These are phyloP conservation scores for Boletus huronensis DNA, from an alignment of 768 basidiomycete species.

Conservation along the genomic window DNA sequence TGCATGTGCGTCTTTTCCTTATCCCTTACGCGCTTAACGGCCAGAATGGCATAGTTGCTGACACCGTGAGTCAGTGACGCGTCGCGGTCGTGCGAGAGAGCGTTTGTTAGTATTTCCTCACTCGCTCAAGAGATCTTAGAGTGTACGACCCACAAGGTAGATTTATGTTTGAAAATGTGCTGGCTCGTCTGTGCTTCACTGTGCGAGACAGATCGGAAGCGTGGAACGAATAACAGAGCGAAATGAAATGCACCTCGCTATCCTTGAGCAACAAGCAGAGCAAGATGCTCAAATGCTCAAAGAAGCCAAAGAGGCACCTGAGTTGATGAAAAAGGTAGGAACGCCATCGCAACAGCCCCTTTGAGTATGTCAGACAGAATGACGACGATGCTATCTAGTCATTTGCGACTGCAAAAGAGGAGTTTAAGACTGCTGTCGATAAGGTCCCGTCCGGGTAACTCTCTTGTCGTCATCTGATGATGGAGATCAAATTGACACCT, in stretches of 20 bases:
- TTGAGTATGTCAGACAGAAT: not conserved
- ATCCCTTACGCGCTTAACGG: not conserved
- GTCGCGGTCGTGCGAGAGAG: slow-evolving; percentile 14
- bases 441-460: slow-evolving; percentile 13
- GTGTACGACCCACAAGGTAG: slow-evolving; percentile 18
- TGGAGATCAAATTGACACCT: not conserved
- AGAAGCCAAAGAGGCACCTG: slow-evolving; percentile 15
- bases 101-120: slow-evolving; percentile 11
- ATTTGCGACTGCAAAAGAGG: slow-evolving; percentile 10
- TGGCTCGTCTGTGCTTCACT: not conserved
- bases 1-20: slow-evolving; percentile 8
- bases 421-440: slow-evolving; percentile 17
- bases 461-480: not conserved
- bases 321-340: slow-evolving; percentile 17
- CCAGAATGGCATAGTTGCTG: not conserved
- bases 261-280: slow-evolving; percentile 12
- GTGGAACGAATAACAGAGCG: slow-evolving; percentile 10
- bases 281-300: slow-evolving; percentile 12
- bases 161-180: not conserved
- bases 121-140: slow-evolving; percentile 20
- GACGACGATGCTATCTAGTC: slow-evolving; percentile 3
- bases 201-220: slow-evolving; percentile 3
- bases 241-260: slow-evolving; percentile 15
- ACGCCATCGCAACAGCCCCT: too few species aligned
- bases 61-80: slow-evolving; percentile 7